Evolutionary conservation across 208 protist species (phyloP).

Genomic region (Leishmania turanica): DNA sequence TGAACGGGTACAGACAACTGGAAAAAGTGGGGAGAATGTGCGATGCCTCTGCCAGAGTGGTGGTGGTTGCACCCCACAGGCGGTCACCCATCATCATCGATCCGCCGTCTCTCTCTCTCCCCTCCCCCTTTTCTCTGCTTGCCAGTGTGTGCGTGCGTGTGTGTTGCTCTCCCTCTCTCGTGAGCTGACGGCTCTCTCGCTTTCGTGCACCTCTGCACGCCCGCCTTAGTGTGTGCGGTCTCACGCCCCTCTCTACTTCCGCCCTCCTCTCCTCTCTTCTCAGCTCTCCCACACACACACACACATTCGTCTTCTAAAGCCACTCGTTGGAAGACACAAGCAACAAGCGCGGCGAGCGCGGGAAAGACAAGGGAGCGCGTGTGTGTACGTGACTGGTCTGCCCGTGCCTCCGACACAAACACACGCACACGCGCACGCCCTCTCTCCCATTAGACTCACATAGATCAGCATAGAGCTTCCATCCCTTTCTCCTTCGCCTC

Average conservation of each 20-base stretch:
- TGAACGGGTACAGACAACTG: neutral
- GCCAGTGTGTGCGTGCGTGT: neutral
- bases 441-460: neutral
- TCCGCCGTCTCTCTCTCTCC: neutral
- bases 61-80: neutral
- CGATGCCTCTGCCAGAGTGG: neutral
- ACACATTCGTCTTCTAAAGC: neutral
- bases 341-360: neutral
- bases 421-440: neutral
- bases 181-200: neutral
- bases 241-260: neutral
- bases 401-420: neutral
- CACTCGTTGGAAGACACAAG: neutral
- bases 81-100: neutral
- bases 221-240: neutral
- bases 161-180: neutral
- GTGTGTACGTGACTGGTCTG: neutral
- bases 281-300: neutral
- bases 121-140: neutral
- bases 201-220: neutral
- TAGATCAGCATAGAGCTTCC: neutral
- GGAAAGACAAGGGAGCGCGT: neutral
- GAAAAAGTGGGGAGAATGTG: neutral
- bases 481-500: neutral
- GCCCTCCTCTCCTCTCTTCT: neutral